These are phyloP conservation scores for Populus tremula DNA, from an alignment of 345 rosid genomes.

Conservation along the genomic window DNA sequence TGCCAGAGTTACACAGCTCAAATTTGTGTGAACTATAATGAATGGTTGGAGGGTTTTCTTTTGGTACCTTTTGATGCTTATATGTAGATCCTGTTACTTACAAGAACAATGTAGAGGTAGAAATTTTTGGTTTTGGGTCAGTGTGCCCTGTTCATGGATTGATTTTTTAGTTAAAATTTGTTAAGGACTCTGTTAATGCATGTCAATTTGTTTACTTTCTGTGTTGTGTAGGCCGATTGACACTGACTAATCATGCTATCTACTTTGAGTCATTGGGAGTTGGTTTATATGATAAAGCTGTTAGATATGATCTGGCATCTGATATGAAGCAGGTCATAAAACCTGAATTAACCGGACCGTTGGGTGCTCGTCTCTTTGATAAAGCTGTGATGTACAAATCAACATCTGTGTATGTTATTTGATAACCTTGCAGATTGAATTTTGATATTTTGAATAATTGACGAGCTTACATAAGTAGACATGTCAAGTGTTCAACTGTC, in stretches of 20 bases:
- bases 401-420: constrained; percentile 53
- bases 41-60: too few species aligned
- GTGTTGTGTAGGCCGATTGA: constrained; percentile 67
- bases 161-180: constrained; percentile 2
- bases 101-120: not conserved
- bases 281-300: constrained; percentile 69
- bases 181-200: not conserved
- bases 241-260: constrained; percentile 72
- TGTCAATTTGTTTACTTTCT: not conserved
- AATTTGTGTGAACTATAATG: too few species aligned
- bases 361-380: constrained; percentile 95
- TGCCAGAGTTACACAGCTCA: too few species aligned
- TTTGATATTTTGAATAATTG: not conserved
- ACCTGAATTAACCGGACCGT: constrained; percentile 89
- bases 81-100: not conserved
- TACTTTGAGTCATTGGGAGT: constrained; percentile 92
- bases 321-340: constrained; percentile 82
- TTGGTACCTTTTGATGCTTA: not conserved
- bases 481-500: not conserved
- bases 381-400: constrained; percentile 97
- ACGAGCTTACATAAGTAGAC: not conserved
- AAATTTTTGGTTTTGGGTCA: not conserved
- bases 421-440: constrained; percentile 8
- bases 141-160: not conserved
- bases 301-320: constrained; percentile 68